Evolutionary conservation across 1,284 basidiomycete genomes (phyloP), one percentile per base, ranked within the genome.

Genomic region (Malassezia yamatoensis): DNA sequence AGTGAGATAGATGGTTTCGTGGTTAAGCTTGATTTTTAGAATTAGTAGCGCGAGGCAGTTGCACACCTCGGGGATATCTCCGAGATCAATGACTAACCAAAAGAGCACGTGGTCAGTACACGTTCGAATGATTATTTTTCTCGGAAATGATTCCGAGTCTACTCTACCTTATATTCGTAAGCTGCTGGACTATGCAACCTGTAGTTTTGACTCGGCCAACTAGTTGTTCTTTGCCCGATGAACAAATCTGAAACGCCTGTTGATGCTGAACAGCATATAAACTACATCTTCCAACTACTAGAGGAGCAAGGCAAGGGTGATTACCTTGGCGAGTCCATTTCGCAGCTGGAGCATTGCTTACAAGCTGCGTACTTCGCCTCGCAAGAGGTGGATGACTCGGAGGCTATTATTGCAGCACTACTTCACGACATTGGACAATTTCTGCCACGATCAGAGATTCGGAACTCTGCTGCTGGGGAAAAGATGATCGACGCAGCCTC

Each of bases 341-440:
- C 61, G 15, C 68, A 68, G 49, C 60, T 72, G 29, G 70, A 67
- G 53, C 67, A 64, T 56, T 54, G 63, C 5, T 59, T 74, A 1
- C 72, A 74, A 55, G 64, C 68, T 9, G 72, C 68, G 15, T 41
- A 63, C 34, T 49, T 62, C 11, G 70, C 68, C 2, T 44, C 54
- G 39, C 45, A 59, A 15, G 21, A 57, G 33, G 69, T 66, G 29
- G 65, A 69, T 18, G 67, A 75, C 50, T 62, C 64, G 10, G 56
- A 52, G 20, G 73, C 72, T 2, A 45, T 72, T n/a, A 51, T 67
- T 38, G 72, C 72, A n/a, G 72, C 72, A 4, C 61, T 74, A 15
- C 54, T 75, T 12, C 72, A 75, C 55, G 72, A 75, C 47, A 59
- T 75, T 29, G 72, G 72, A 9, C 72, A 72, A 48, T 74, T 74